Evolutionary conservation across 495 filamentous ascomycete species (phyloP).

Genomic region (Massariosphaeria phaeospora): DNA sequence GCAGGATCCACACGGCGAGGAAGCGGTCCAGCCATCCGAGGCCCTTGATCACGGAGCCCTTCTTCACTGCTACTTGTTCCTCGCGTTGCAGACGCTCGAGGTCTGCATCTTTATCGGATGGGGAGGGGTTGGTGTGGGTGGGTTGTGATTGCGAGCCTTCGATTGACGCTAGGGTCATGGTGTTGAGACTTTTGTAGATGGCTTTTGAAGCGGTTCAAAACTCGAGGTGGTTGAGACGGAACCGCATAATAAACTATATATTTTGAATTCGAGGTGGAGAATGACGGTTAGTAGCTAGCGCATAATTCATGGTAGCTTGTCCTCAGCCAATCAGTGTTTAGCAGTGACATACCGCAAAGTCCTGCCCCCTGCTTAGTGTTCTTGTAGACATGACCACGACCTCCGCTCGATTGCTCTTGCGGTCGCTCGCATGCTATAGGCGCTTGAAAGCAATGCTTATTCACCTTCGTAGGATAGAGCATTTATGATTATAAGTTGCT

Average conservation of each 20-base stretch:
- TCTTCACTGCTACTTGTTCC: not conserved
- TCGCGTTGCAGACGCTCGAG: not conserved
- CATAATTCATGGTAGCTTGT: too few species aligned
- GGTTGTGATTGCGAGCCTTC: not conserved
- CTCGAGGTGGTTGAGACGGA: not conserved
- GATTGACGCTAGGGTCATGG: not conserved
- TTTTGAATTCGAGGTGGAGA: not conserved
- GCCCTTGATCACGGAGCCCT: slow-evolving; percentile 44
- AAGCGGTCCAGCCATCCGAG: slow-evolving; percentile 66
- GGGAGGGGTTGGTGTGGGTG: not conserved
- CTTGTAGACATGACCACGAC: too few species aligned
- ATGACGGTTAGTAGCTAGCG: too few species aligned
- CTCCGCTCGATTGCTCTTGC: too few species aligned
- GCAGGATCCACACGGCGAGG: slow-evolving; percentile 74
- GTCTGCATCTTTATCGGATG: not conserved
- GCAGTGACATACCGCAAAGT: too few species aligned
- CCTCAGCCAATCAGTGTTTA: too few species aligned
- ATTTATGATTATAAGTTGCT: too few species aligned
- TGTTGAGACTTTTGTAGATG: not conserved
- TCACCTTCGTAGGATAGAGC: too few species aligned
- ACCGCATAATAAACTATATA: not conserved
- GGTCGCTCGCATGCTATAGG: too few species aligned
- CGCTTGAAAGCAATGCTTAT: too few species aligned
- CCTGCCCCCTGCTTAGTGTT: too few species aligned
- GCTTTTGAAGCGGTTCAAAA: not conserved